Base-by-base conservation (phyloP, 805 yeast species). In the Candida broadrunensis region DNA sequence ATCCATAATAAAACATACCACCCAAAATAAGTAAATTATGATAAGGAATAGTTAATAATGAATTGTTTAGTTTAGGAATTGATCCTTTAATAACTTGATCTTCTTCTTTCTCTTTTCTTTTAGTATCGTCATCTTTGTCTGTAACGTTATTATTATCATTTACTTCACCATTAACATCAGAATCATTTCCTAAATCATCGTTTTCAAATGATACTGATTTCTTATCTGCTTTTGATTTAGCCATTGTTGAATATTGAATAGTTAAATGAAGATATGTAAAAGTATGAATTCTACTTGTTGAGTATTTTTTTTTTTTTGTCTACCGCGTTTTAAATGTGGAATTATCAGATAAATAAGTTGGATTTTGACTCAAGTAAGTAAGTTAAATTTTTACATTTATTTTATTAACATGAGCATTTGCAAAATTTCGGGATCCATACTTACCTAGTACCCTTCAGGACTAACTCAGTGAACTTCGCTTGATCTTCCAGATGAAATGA, bases 1-100 rank as follows among this genome's bases (percentile, higher is more conserved):
- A 45, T 8, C 70, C 72, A 17, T 44, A 34, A 20, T 49, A 33
- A 46, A 64, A 66, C 61, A 68, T 57, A 7, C 55, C 60, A 20
- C 33, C 41, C 19, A 68, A 46, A 3, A 60, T 36, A 8, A 58
- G 25, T 17, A 60, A 45, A 19, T 56, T 51, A 44, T 65, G 73
- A 35, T 56, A 41, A 14, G 72, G 73, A 4, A 65, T 14, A 35
- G 45, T 17, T 5, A 8, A 19, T 24, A 24, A 24, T 24, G 35
- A 21, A 26, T 20, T 6, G 4, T 15, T 35, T 6, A 15, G 6
- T 11, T 17, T 35, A 18, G 23, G 16, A 15, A 19, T 35, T 13
- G 32, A 18, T 15, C 34, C 26, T 5, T 12, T 17, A 7, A 19
- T 32, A 17, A 13, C 35, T 2, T 9, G 13, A 16, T 30, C 23